Conservation (phyloP, 2,329 filamentous ascomycete species). For the Rhynchosporium agropyri region DNA sequence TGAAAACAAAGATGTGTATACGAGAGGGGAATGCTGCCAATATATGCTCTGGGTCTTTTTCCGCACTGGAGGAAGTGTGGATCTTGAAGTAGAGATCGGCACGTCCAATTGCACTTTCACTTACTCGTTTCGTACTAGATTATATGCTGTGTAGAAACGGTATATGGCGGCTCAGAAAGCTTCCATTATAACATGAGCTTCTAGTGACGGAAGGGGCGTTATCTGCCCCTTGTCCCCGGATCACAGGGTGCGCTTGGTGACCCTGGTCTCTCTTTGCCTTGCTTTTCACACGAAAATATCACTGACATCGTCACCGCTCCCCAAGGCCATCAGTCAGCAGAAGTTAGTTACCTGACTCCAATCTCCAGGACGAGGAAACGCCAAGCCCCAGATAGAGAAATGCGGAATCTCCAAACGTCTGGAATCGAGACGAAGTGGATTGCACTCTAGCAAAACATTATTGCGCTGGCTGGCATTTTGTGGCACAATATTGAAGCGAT, state of each 20-base stretch:
- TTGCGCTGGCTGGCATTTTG: background rate
- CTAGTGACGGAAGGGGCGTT: slow-evolving; percentile 8
- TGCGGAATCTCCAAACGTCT: slow-evolving; percentile 23
- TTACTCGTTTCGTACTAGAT: slow-evolving; percentile 5
- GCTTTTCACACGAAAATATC: background rate
- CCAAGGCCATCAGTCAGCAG: too few species aligned
- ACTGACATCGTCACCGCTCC: background rate
- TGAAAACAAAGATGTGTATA: background rate
- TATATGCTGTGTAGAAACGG: background rate
- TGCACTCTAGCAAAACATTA: background rate
- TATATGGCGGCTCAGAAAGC: background rate
- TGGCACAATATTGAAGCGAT: slow-evolving; percentile 15
- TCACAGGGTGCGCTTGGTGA: slow-evolving; percentile 10
- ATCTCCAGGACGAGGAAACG: slow-evolving; percentile 4
- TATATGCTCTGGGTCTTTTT: slow-evolving; percentile 5
- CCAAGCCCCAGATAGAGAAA: slow-evolving; percentile 25
- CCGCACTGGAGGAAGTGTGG: slow-evolving; percentile 10
- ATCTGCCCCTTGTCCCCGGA: slow-evolving; percentile 5
- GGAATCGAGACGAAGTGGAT: background rate
- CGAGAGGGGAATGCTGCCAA: background rate
- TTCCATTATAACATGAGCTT: background rate
- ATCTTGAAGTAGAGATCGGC: slow-evolving; percentile 12
- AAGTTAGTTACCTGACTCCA: too few species aligned
- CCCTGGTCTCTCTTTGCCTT: slow-evolving; percentile 13
- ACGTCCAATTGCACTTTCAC: slow-evolving; percentile 7